A percentile compares a stretch with the other conserved stretches of the same genome.
phyloP scores from a whole-genome alignment of 345 rosid species.

The Pistacia atlantica region DNA sequence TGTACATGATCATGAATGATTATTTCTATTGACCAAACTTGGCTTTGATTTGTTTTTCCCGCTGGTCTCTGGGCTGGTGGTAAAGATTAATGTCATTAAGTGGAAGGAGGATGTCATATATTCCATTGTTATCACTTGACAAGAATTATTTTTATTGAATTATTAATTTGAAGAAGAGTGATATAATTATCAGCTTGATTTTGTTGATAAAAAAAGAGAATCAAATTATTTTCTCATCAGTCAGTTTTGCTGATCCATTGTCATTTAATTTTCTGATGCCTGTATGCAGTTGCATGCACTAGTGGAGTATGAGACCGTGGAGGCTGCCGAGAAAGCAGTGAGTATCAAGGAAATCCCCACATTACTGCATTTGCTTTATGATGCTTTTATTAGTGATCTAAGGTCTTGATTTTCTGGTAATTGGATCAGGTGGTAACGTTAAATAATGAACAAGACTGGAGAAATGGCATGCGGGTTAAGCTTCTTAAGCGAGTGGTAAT shows the following conservation, averaged over 20 bases:
- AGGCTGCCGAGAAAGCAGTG: slow-evolving; percentile 94
- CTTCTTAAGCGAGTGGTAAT: slow-evolving; percentile 69
- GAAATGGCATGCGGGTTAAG: slow-evolving; percentile 90
- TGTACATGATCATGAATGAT: background rate
- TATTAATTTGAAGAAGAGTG: background rate
- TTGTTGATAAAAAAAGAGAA: background rate
- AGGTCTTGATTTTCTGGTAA: slow-evolving; percentile 18
- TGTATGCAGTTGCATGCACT: slow-evolving; percentile 72
- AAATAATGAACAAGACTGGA: slow-evolving; percentile 85
- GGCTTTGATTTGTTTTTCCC: background rate
- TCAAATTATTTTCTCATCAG: background rate
- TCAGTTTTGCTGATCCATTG: background rate
- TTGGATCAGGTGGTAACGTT: slow-evolving; percentile 69
- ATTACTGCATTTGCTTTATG: slow-evolving; percentile 3
- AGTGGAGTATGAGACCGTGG: slow-evolving; percentile 80
- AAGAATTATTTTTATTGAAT: background rate
- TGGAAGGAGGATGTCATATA: background rate
- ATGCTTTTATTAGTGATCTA: slow-evolving; percentile 9
- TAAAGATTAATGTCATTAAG: background rate
- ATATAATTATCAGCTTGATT: background rate
- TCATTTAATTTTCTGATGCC: slow-evolving; percentile 11
- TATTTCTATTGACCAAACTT: background rate
- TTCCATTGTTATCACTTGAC: background rate
- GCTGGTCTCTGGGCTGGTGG: background rate
- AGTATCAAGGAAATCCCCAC: slow-evolving; percentile 29